A percentile compares a stretch with the other conserved stretches of the same genome.
phyloP scores from a whole-genome alignment of 1,284 basidiomycete species.

The Ustilago bromivora region DNA sequence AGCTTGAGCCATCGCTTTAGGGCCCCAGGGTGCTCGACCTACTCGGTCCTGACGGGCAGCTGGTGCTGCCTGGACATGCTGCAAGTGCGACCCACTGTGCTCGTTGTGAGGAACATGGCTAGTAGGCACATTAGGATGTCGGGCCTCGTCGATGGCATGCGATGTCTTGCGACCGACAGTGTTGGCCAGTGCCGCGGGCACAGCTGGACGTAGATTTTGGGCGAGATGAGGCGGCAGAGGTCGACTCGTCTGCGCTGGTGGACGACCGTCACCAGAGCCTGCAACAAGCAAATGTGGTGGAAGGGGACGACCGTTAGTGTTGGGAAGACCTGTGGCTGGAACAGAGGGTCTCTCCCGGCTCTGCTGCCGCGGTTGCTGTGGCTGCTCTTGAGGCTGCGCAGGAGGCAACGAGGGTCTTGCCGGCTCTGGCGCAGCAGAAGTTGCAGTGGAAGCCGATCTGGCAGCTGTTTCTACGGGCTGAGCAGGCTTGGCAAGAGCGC shows the following conservation, averaged over 20 bases:
- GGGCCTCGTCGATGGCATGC: slow-evolving; percentile 30
- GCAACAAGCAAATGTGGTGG: slow-evolving; percentile 39
- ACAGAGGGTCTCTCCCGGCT: slow-evolving; percentile 3
- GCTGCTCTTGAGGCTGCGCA: slow-evolving; percentile 20
- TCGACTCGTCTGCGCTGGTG: slow-evolving; percentile 16
- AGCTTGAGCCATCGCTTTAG: slow-evolving; percentile 25
- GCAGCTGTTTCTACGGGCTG: slow-evolving; percentile 18
- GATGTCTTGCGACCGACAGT: slow-evolving; percentile 31
- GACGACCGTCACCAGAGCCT: slow-evolving; percentile 25
- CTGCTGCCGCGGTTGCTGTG: slow-evolving; percentile 14
- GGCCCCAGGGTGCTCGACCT: slow-evolving; percentile 37
- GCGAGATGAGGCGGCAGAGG: slow-evolving; percentile 58
- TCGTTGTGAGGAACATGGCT: neutral
- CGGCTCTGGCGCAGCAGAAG: slow-evolving; percentile 16
- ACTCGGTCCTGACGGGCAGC: slow-evolving; percentile 5
- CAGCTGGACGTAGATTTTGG: slow-evolving; percentile 32
- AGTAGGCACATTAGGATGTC: slow-evolving; percentile 12
- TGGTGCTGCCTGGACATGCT: slow-evolving; percentile 1
- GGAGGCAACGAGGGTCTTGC: slow-evolving; percentile 14
- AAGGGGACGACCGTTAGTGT: slow-evolving; percentile 31
- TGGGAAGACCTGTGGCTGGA: neutral
- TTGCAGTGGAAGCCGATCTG: slow-evolving; percentile 9
- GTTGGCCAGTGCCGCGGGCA: slow-evolving; percentile 8
- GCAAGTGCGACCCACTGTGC: slow-evolving; percentile 9
- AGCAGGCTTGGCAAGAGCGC: slow-evolving; percentile 15